These are phyloP conservation scores for Glycyrrhiza uralensis DNA, from an alignment of 306 rosid genomes.

Conservation along the genomic window DNA sequence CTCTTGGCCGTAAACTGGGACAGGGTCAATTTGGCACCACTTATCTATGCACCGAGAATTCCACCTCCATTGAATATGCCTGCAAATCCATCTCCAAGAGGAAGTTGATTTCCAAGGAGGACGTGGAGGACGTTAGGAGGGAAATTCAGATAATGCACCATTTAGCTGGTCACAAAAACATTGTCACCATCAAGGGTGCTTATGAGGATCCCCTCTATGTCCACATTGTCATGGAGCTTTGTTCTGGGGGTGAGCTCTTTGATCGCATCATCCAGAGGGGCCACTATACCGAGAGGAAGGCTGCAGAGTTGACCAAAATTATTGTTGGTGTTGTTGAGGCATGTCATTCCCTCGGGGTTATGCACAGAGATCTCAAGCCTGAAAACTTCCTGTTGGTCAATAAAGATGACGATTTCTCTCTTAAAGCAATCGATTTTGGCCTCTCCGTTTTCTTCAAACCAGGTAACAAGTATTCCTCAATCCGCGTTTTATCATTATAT, in stretches of 20 bases:
- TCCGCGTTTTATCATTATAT: background rate
- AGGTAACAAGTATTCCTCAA: conserved; percentile 39
- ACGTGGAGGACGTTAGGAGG: conserved; percentile 83
- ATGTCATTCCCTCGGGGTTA: conserved; percentile 93
- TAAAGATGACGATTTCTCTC: conserved; percentile 90
- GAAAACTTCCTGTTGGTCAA: conserved; percentile 89
- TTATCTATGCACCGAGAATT: conserved; percentile 60
- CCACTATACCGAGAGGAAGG: conserved; percentile 86
- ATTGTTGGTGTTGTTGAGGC: conserved; percentile 95
- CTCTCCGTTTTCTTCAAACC: conserved; percentile 97
- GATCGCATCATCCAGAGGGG: conserved; percentile 93
- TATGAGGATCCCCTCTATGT: conserved; percentile 86
- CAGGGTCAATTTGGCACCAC: conserved; percentile 97
- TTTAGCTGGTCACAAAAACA: conserved; percentile 88
- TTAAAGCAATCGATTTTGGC: conserved; percentile 95
- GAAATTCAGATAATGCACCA: conserved; percentile 99
- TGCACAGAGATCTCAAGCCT: conserved; percentile 95
- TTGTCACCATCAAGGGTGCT: conserved; percentile 92
- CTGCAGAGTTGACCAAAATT: conserved; percentile 84
- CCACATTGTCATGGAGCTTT: conserved; percentile 95
- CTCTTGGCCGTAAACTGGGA: conserved; percentile 77
- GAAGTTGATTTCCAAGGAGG: conserved; percentile 87
- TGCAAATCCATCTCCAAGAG: conserved; percentile 93
- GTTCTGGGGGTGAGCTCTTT: conserved; percentile 89
- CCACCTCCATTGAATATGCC: conserved; percentile 66